Conservation (phyloP, 176 grass and related monocot species). For the Oryza nivara region DNA sequence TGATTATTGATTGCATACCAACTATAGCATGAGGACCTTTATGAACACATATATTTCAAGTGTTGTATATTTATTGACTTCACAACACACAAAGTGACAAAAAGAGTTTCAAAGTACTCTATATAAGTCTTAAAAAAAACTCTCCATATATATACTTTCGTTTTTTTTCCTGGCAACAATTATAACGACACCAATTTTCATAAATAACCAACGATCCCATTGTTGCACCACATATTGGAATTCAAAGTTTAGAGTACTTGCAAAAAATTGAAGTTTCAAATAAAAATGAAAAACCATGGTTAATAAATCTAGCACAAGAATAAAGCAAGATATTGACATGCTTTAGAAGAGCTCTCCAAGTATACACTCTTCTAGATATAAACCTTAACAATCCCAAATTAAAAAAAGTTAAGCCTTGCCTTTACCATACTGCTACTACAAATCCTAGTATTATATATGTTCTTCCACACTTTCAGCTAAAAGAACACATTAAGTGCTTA, state of each 20-base stretch:
- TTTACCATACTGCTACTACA: not conserved
- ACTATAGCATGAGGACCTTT: not conserved
- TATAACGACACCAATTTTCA: not conserved
- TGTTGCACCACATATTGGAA: not conserved
- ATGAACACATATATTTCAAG: not conserved
- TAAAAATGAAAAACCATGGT: not conserved
- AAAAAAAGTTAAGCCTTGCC: not conserved
- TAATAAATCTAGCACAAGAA: not conserved
- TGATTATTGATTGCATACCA: not conserved
- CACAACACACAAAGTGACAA: not conserved
- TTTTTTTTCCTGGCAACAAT: not conserved
- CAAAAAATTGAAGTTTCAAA: not conserved
- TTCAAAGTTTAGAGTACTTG: not conserved
- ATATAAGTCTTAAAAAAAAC: not conserved
- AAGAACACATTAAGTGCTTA: not conserved
- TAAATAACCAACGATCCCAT: not conserved
- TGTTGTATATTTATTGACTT: not conserved
- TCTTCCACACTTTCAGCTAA: not conserved
- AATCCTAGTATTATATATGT: not conserved
- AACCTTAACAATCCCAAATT: not conserved
- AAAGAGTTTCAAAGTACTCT: not conserved
- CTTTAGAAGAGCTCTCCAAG: not conserved
- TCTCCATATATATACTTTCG: not conserved
- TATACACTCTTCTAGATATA: not conserved
- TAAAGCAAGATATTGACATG: not conserved